Evolutionary conservation across 2,329 filamentous ascomycete genomes (phyloP).

Genomic region (Verticillium klebahnii): DNA sequence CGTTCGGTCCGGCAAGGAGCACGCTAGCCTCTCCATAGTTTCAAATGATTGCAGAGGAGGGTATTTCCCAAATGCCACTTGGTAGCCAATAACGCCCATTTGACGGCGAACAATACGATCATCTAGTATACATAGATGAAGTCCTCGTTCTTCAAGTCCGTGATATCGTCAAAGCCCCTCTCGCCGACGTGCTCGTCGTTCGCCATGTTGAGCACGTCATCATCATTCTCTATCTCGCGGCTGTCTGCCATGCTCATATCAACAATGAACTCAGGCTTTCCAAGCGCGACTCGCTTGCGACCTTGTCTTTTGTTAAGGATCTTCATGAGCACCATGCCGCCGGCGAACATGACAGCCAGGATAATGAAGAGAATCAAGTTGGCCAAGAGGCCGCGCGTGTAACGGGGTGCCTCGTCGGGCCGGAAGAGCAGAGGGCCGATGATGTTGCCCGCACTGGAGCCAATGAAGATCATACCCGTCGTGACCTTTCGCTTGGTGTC

Average conservation of each 20-base stretch:
- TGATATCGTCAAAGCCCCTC: constrained; percentile 54
- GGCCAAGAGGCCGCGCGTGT: constrained; percentile 48
- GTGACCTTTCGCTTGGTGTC: constrained; percentile 67
- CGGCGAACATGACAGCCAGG: constrained; percentile 34
- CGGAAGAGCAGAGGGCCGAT: constrained; percentile 61
- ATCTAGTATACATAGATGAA: constrained; percentile 62
- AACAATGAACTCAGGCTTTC: constrained; percentile 54
- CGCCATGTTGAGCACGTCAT: constrained; percentile 9
- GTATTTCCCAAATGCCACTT: no score
- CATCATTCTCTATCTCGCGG: constrained; percentile 31
- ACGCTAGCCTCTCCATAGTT: no score
- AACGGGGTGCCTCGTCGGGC: constrained; percentile 51
- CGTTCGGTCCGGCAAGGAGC: no score
- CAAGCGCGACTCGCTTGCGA: constrained; percentile 48
- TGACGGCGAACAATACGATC: constrained; percentile 18
- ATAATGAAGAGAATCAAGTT: constrained; percentile 45
- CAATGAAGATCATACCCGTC: constrained; percentile 60
- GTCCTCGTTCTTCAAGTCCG: constrained; percentile 63
- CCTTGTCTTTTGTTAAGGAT: constrained; percentile 55
- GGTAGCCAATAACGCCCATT: no score
- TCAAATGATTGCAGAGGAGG: no score
- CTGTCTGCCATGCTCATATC: constrained; percentile 58
- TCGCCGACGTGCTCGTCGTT: constrained; percentile 31
- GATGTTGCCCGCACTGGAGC: constrained; percentile 59
- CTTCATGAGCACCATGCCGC: constrained; percentile 25